Percentiles rank a stretch among this genome's conserved stretches.
Conservation (phyloP, 2,329 filamentous ascomycete genomes). For the Orbilia ellipsospora region DNA sequence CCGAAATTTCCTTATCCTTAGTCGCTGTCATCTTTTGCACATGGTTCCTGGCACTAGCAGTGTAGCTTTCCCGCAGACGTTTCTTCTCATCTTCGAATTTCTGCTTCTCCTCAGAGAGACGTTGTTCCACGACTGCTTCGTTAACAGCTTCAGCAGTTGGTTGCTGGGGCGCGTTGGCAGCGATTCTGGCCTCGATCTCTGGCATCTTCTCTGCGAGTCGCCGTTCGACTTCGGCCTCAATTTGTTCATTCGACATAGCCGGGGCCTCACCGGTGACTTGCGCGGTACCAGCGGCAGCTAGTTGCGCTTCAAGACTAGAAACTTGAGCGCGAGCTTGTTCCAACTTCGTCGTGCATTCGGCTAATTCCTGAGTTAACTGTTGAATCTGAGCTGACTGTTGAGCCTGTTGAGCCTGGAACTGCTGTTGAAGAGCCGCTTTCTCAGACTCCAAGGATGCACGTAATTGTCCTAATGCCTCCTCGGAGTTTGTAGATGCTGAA, state of each 20-base stretch:
- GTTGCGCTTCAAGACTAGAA: slow-evolving; percentile 31
- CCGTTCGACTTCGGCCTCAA: slow-evolving; percentile 57
- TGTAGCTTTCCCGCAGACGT: slow-evolving; percentile 38
- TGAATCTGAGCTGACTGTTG: slow-evolving; percentile 43
- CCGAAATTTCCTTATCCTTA: slow-evolving; percentile 52
- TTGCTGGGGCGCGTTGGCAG: slow-evolving; percentile 21
- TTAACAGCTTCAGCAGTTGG: not conserved
- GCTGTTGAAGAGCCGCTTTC: slow-evolving; percentile 28
- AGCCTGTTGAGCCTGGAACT: slow-evolving; percentile 41
- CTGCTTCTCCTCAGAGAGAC: slow-evolving; percentile 56
- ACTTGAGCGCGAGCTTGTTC: slow-evolving; percentile 34
- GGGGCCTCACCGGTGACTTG: slow-evolving; percentile 20
- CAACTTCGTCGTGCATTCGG: slow-evolving; percentile 24
- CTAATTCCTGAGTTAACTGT: slow-evolving; percentile 39
- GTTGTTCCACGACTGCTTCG: slow-evolving; percentile 50
- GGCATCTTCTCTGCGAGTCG: slow-evolving; percentile 40
- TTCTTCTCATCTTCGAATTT: slow-evolving; percentile 56
- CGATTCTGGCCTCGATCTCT: slow-evolving; percentile 43
- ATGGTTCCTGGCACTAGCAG: slow-evolving; percentile 44
- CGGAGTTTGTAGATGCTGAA: slow-evolving; percentile 21
- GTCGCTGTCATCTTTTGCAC: slow-evolving; percentile 58
- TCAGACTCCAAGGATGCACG: slow-evolving; percentile 31
- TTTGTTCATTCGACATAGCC: slow-evolving; percentile 29
- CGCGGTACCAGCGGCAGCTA: slow-evolving; percentile 27
- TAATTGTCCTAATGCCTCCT: slow-evolving; percentile 30